Conservation (phyloP, 768 basidiomycete genomes). For the Suillus subalutaceus region DNA sequence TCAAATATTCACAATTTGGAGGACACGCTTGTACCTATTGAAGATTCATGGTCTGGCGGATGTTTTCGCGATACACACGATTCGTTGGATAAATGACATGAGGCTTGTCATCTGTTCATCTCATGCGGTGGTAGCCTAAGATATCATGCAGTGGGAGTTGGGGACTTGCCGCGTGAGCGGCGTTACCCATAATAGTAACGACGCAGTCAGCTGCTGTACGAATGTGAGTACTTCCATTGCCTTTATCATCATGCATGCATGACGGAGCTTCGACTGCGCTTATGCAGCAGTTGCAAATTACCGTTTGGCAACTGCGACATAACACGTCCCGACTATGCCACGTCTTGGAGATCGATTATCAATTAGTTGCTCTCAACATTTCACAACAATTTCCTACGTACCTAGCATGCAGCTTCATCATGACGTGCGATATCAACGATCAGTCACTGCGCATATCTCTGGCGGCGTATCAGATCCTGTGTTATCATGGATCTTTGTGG, state of each 20-base stretch:
- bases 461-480: background rate
- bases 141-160: too few species aligned
- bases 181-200: too few species aligned
- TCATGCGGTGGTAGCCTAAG: too few species aligned
- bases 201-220: background rate
- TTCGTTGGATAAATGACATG: too few species aligned
- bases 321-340: background rate
- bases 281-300: background rate
- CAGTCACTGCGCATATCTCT: background rate
- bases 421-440: background rate
- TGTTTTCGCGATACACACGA: too few species aligned
- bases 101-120: too few species aligned
- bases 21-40: too few species aligned
- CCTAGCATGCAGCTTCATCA: background rate
- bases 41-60: too few species aligned
- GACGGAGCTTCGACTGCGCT: conserved; percentile 3
- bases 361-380: background rate
- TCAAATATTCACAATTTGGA: too few species aligned
- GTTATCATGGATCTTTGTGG: background rate
- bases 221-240: background rate
- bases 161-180: too few species aligned
- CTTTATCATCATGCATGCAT: background rate
- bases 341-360: background rate
- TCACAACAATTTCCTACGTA: background rate
- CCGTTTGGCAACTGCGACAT: background rate